Conservation (phyloP, 129 eudicot species). For the Centaurea solstitialis region DNA sequence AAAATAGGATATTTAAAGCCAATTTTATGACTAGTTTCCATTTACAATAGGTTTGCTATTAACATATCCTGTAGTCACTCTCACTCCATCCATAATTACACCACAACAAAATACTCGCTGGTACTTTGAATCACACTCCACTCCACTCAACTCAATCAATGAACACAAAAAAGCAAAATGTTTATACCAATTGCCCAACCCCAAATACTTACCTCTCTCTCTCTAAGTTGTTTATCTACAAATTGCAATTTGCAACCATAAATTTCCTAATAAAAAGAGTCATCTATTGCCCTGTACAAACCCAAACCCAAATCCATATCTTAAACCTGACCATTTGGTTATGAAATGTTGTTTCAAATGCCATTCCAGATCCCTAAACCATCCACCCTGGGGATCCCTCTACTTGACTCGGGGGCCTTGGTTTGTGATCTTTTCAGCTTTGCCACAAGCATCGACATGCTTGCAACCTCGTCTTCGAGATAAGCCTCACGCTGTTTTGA, state of each 20-base stretch:
- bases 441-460: conserved; percentile 71
- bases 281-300: not conserved
- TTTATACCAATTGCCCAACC: not conserved
- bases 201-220: not conserved
- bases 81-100: not conserved
- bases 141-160: not conserved
- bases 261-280: not conserved
- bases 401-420: conserved; percentile 32
- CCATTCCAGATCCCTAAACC: conserved; percentile 23
- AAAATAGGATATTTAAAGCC: not conserved
- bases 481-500: conserved; percentile 73
- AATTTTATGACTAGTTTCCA: not conserved
- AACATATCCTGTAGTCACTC: not conserved
- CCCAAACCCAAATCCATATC: not conserved
- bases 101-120: not conserved
- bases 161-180: not conserved
- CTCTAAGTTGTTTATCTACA: not conserved
- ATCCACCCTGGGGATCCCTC: conserved; percentile 23
- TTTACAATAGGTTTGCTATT: not conserved
- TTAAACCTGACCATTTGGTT: not conserved
- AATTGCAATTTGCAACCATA: not conserved
- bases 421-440: conserved; percentile 61
- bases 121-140: not conserved
- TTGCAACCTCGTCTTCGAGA: conserved; percentile 68
- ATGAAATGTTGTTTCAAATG: not conserved